These are phyloP conservation scores for Penicillium coffeae DNA, from an alignment of 495 filamentous ascomycete genomes.

Conservation along the genomic window DNA sequence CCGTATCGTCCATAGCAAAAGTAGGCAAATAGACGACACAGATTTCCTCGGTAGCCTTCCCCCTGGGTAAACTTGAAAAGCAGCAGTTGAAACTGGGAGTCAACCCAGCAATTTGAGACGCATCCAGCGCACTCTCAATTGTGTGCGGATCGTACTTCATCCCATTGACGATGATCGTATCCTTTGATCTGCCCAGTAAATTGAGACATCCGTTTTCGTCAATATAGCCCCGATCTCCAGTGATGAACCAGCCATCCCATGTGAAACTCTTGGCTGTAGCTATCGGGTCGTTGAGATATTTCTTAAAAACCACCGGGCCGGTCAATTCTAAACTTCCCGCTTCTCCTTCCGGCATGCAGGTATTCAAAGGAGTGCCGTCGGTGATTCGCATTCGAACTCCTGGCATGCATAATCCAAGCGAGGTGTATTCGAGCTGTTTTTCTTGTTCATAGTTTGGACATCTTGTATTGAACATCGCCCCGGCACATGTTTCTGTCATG, in stretches of 20 bases:
- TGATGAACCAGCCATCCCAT: constrained; percentile 75
- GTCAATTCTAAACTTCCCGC: constrained; percentile 25
- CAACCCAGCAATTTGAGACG: constrained; percentile 22
- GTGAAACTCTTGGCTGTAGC: constrained; percentile 64
- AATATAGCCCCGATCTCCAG: constrained; percentile 66
- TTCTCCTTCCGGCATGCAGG: neutral
- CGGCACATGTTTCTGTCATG: constrained; percentile 56
- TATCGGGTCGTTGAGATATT: constrained; percentile 68
- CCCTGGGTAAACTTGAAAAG: constrained; percentile 26
- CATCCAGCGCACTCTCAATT: constrained; percentile 44
- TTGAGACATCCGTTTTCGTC: constrained; percentile 55
- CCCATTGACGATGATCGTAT: constrained; percentile 53
- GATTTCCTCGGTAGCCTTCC: constrained; percentile 33
- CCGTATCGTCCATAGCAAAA: constrained; percentile 9
- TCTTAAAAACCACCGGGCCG: constrained; percentile 66
- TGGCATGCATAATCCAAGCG: constrained; percentile 36
- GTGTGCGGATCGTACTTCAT: constrained; percentile 43
- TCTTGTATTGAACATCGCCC: constrained; percentile 36
- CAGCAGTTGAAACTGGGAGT: constrained; percentile 20
- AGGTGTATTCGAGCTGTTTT: constrained; percentile 25
- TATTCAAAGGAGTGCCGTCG: neutral
- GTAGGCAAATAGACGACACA: constrained; percentile 29
- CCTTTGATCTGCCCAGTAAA: constrained; percentile 52
- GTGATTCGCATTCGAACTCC: constrained; percentile 41
- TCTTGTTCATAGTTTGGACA: constrained; percentile 34